Evolutionary conservation across 2,329 filamentous ascomycete genomes (phyloP).

Genomic region (Bisporella sp.): DNA sequence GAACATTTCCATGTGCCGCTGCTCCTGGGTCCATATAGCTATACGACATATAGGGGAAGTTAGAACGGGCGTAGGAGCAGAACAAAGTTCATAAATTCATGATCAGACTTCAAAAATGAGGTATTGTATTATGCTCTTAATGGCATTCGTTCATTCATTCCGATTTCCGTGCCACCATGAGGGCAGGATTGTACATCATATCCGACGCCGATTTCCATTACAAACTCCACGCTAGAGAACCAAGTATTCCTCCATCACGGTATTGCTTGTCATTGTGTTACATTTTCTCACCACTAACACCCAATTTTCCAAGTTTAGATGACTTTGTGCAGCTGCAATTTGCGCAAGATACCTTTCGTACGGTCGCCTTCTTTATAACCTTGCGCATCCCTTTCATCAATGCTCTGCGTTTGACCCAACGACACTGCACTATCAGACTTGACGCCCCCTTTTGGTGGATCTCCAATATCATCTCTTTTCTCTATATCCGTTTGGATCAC

Average conservation of each 20-base stretch:
- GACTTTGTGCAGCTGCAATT: constrained; percentile 1
- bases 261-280: too few relatives aligned
- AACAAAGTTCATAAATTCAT: too few relatives aligned
- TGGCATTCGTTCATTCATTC: not conserved
- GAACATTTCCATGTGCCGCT: constrained; percentile 78
- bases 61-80: constrained; percentile 28
- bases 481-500: constrained; percentile 1
- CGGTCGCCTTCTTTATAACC: constrained; percentile 9
- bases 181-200: constrained; percentile 3
- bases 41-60: constrained; percentile 75
- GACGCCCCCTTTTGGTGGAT: not conserved
- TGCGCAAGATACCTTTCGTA: constrained; percentile 16
- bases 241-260: too few relatives aligned
- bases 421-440: too few relatives aligned
- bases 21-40: constrained; percentile 70
- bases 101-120: not conserved
- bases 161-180: not conserved
- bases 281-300: too few relatives aligned
- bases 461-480: constrained; percentile 1
- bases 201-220: not conserved
- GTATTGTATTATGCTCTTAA: not conserved
- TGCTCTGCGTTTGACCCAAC: too few relatives aligned
- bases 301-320: too few relatives aligned
- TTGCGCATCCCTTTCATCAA: not conserved
- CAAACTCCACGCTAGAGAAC: too few relatives aligned